A percentile compares a stretch with the other conserved stretches of the same genome.
phyloP scores from a whole-genome alignment of 164 flowering plant species.

The Kalanchoe fedtschenkoi region DNA sequence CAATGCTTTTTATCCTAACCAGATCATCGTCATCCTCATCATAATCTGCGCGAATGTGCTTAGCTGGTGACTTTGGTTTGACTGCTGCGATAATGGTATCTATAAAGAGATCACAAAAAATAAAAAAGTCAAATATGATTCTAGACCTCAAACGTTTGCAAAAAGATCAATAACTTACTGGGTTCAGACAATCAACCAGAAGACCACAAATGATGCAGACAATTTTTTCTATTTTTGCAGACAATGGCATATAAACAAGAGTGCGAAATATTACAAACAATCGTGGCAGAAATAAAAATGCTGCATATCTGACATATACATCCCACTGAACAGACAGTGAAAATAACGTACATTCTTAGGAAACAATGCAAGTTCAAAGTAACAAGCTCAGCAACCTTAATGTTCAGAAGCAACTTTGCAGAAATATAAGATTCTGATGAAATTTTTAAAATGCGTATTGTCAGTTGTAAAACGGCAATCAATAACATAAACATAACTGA shows the following conservation, averaged over 20 bases:
- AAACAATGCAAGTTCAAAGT: background rate
- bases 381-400: background rate
- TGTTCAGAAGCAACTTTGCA: background rate
- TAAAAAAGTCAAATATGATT: background rate
- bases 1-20: slow-evolving; percentile 31
- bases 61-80: slow-evolving; percentile 71
- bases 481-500: too few species aligned
- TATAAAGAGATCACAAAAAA: slow-evolving; percentile 9
- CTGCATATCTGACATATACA: too few species aligned
- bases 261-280: background rate
- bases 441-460: background rate
- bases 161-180: background rate
- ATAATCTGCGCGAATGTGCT: slow-evolving; percentile 31
- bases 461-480: too few species aligned
- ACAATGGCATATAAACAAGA: background rate
- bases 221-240: background rate
- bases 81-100: slow-evolving; percentile 75
- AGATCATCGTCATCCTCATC: slow-evolving; percentile 75
- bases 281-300: background rate
- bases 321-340: background rate
- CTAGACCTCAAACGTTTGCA: background rate
- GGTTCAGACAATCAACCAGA: background rate
- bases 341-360: background rate
- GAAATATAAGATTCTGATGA: background rate
- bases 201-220: background rate